Evolutionary conservation across 2,329 filamentous ascomycete species (phyloP).

Genomic region (Orbilia brochopaga): DNA sequence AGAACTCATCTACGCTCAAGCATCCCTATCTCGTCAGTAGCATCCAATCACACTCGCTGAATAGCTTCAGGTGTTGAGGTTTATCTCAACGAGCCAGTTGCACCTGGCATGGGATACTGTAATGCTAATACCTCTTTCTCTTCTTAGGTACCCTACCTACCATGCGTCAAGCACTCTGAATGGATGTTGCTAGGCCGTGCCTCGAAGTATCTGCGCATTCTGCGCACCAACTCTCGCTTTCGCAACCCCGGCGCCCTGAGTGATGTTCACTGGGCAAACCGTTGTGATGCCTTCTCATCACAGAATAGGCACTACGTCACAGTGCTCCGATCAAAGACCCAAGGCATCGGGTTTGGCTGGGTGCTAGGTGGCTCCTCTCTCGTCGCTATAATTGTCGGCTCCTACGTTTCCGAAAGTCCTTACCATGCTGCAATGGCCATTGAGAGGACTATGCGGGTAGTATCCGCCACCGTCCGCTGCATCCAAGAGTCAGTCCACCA

Average conservation of each 20-base stretch:
- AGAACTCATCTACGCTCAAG: too few relatives aligned
- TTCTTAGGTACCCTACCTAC: background rate
- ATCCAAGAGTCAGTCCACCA: conserved; percentile 44
- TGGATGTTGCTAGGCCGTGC: conserved; percentile 39
- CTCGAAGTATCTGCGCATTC: conserved; percentile 11
- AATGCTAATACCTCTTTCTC: background rate
- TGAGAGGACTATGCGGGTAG: conserved; percentile 43
- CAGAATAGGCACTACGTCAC: conserved; percentile 6
- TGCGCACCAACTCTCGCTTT: conserved; percentile 1
- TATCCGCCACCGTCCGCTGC: conserved; percentile 38
- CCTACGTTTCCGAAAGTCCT: conserved; percentile 33
- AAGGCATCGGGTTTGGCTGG: conserved; percentile 16
- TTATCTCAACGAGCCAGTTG: background rate
- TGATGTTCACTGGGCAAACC: background rate
- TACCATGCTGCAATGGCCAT: conserved; percentile 43
- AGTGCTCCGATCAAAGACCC: conserved; percentile 1
- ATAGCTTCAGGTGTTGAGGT: too few relatives aligned
- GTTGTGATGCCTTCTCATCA: conserved; percentile 1
- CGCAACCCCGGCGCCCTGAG: background rate
- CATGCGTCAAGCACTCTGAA: conserved; percentile 11
- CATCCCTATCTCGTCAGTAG: background rate
- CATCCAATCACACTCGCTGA: background rate
- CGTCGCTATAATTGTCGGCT: conserved; percentile 10
- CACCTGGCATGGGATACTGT: too few relatives aligned
- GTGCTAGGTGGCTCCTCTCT: conserved; percentile 27